phyloP scores from a whole-genome alignment of 106 monocot genomes.

The Dactylorhiza incarnata region DNA sequence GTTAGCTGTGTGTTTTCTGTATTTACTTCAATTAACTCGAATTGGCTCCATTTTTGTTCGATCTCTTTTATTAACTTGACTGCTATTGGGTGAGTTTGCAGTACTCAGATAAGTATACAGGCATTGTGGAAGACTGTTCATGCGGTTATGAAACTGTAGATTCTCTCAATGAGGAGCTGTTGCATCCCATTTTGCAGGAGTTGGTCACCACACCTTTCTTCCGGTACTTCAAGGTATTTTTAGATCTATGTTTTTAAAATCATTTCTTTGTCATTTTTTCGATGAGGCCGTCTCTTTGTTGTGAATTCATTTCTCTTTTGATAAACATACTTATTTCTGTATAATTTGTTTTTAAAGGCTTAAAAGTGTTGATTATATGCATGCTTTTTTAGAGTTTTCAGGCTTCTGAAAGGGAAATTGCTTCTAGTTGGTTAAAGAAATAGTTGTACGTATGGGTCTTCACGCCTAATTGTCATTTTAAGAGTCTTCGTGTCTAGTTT shows the following conservation, averaged over 20 bases:
- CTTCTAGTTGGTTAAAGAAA: too few species aligned
- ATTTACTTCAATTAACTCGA: background rate
- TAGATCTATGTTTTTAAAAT: background rate
- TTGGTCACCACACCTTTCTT: conserved; percentile 79
- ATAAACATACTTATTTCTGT: background rate
- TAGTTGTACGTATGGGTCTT: too few species aligned
- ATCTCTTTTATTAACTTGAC: background rate
- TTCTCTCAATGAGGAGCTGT: conserved; percentile 61
- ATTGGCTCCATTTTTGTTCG: background rate
- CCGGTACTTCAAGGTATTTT: conserved; percentile 75
- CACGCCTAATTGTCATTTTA: too few species aligned
- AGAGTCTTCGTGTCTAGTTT: too few species aligned
- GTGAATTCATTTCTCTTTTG: background rate
- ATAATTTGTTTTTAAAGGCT: background rate
- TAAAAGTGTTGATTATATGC: background rate
- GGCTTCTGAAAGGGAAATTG: too few species aligned
- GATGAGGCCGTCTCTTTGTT: background rate
- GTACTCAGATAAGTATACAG: conserved; percentile 58
- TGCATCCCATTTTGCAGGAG: conserved; percentile 82
- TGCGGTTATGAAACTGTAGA: conserved; percentile 96
- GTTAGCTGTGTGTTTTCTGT: background rate
- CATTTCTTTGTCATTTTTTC: background rate
- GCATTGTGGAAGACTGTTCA: conserved; percentile 88
- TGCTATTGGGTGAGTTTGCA: conserved; percentile 6
- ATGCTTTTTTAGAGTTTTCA: background rate